Base-by-base conservation (phyloP, 1,284 basidiomycete genomes). In the Fomitopsis schrenkii region DNA sequence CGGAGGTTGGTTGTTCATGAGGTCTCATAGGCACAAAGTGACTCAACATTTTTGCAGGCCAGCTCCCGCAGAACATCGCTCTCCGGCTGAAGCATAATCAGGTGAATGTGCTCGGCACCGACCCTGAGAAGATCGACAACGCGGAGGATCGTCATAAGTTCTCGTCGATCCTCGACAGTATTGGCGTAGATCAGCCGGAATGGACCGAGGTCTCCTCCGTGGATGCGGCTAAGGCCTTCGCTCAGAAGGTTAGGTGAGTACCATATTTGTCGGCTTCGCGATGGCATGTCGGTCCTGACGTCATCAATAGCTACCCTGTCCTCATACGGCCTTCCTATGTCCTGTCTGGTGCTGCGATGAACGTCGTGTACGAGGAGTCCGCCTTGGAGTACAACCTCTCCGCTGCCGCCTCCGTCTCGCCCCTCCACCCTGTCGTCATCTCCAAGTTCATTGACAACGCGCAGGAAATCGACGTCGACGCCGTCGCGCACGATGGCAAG, bases 91-190 rank as follows among this genome's bases (percentile, higher is more conserved):
- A 98, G 80, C 77, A 97, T 65, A 88, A 82, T 55, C 93, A 91
- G 44, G 92, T 99, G 70, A 95, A 92, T 52, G 96, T 99, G 28
- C 86, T 98, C 30, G 97, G 97, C 62, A 99, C 97, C 22, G 95
- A 97, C 75, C 97, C 97, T 14, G 84, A 88, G 62, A 93, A 89
- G 77, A 99, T 99, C 69, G 97, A 99, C 79, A 95, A 85, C 57
- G 97, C 97, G 54, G 97, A 99, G 79, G 97, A 99, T 79, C 90
- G 97, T 66, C 95, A 99, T 85, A 99, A 99, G 79, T 99, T 99
- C 85, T 98, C 95, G 10, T 90, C 90, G 57, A 91, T 98, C 64
- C 86, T 99, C 48, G 97, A 99, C 77, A 90, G 87, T 67, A 91
- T 98, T 68, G 94, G 93, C 59, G 93, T 99, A 59, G 97, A 99